Base-by-base conservation (phyloP, 1,284 basidiomycete species). In the Melampsora abietis-canadensis region DNA sequence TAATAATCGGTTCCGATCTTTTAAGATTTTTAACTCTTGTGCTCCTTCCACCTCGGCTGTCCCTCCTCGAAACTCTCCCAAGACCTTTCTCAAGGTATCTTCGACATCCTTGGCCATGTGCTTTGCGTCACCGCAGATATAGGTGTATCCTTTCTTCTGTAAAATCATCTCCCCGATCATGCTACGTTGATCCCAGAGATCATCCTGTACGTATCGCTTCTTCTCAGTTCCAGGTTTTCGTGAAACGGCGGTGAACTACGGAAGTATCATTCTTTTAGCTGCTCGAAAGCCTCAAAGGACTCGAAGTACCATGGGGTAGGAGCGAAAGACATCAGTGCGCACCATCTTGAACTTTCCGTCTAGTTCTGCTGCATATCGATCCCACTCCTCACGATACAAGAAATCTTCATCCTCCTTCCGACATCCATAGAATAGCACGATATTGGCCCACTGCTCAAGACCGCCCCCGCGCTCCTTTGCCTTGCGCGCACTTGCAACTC, bases 401-500 rank as follows among this genome's bases (percentile, higher is more conserved):
- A 90, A 98, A 84, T 98, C 95, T 82, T 94, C 89, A 66, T 86
- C 86, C 30, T 89, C 88, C 77, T 88, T 88, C 75, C 95, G 88
- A 85, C 94, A 98, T 44, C 95, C 95, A 82, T 97, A 98, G 86
- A 94, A 98, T 63, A 98, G 87, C 76, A 90, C 89, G 82, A 98
- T 92, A 75, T 87, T 88, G 64, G 93, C 95, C 95, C 95, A 98
- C 81, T 97, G 94, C 31, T 88, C 88, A 78, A 98, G 88, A 2
- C 92, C 94, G 77, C 94, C 91, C 4, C 88, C 86, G 4, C 93
- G 92, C 80, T 92, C 68, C 76, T 92, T 86, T 0, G 94, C 92
- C 79, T 92, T 92, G 77, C 92, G 90, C 17, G 94, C 95, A 60
- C 96, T 88, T 14, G 93, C 93, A 46, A 98, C 90, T 78, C 95